Conservation (phyloP, 1,284 basidiomycete genomes). For the Cystobasidium sp. region DNA sequence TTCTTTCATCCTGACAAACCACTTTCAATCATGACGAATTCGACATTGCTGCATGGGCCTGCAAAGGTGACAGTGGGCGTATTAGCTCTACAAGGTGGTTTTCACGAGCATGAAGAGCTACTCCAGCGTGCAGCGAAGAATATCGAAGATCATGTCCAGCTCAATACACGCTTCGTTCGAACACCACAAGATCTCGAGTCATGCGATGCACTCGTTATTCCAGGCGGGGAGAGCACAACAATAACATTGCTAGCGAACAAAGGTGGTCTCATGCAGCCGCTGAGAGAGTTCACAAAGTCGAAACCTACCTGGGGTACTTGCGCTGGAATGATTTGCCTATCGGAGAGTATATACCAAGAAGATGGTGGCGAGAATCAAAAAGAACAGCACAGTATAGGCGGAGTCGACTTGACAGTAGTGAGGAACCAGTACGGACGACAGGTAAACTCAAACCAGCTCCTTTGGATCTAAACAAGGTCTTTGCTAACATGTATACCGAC, state of each 20-base stretch:
- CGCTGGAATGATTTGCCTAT: conserved; percentile 91
- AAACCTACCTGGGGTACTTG: conserved; percentile 95
- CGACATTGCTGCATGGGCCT: conserved; percentile 13
- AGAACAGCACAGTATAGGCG: conserved; percentile 83
- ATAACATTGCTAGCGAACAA: conserved; percentile 83
- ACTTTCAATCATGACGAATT: conserved; percentile 14
- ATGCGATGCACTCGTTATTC: conserved; percentile 88
- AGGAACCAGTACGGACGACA: conserved; percentile 78
- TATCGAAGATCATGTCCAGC: conserved; percentile 44
- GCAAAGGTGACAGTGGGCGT: conserved; percentile 51
- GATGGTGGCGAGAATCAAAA: conserved; percentile 76
- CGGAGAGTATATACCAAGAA: conserved; percentile 63
- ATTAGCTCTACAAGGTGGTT: conserved; percentile 89
- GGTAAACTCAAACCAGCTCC: conserved; percentile 31
- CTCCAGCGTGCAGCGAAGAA: conserved; percentile 64
- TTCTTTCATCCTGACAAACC: not conserved
- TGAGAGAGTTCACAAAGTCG: conserved; percentile 68
- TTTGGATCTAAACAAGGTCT: not conserved
- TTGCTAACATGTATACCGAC: not conserved
- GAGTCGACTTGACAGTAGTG: conserved; percentile 77
- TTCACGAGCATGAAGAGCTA: conserved; percentile 80
- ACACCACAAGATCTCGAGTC: conserved; percentile 71
- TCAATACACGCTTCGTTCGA: conserved; percentile 71
- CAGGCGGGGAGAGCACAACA: conserved; percentile 88
- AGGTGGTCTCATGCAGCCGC: conserved; percentile 76